These are phyloP conservation scores for Microsporum ferrugineum DNA, from an alignment of 2,329 filamentous ascomycete genomes.

Conservation along the genomic window DNA sequence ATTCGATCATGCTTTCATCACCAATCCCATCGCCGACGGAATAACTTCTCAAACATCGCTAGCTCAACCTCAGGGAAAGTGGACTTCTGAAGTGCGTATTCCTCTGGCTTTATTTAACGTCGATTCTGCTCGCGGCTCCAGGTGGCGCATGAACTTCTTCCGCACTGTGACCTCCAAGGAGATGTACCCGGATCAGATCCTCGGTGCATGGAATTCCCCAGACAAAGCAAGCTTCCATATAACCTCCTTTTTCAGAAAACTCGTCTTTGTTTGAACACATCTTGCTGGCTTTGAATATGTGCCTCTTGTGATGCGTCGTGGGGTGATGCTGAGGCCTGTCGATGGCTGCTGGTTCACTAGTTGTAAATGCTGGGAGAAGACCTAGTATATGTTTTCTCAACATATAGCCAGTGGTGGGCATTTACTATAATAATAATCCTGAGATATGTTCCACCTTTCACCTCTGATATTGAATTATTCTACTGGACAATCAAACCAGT, in stretches of 20 bases:
- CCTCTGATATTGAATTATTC: too few species aligned
- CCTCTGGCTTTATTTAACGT: conserved; percentile 43
- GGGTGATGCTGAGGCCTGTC: background rate
- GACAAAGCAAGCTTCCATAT: conserved; percentile 40
- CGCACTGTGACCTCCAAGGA: conserved; percentile 35
- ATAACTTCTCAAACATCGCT: conserved; percentile 32
- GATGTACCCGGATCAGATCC: conserved; percentile 29
- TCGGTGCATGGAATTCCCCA: conserved; percentile 36
- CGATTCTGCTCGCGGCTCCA: conserved; percentile 34
- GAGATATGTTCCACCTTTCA: too few species aligned
- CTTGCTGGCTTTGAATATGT: background rate
- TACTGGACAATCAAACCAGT: too few species aligned
- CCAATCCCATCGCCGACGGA: conserved; percentile 33
- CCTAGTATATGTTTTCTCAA: too few species aligned
- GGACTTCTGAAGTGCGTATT: conserved; percentile 34
- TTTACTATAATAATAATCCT: too few species aligned
- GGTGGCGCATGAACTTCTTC: conserved; percentile 46
- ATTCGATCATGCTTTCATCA: conserved; percentile 37
- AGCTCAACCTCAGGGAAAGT: conserved; percentile 27
- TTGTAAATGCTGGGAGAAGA: too few species aligned
- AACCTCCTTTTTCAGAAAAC: conserved; percentile 37
- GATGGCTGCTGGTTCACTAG: too few species aligned
- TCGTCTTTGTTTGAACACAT: conserved; percentile 26
- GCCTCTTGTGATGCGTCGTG: background rate
- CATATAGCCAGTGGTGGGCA: too few species aligned